phyloP scores from a whole-genome alignment of 129 eudicot genomes.

The Ambrosia trifida region DNA sequence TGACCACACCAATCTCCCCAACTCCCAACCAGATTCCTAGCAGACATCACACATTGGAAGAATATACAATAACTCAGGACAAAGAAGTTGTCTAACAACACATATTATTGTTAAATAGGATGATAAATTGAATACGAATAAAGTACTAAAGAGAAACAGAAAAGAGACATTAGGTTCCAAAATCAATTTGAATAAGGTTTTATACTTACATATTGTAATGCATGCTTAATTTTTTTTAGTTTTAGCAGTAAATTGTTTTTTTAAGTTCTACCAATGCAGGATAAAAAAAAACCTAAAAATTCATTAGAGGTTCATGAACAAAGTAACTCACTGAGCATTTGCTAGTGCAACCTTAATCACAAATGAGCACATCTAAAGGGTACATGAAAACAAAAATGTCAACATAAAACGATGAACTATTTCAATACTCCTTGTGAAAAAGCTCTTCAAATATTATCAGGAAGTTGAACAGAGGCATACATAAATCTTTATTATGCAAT shows the following conservation, averaged over 20 bases:
- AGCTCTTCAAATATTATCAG: too few relatives aligned
- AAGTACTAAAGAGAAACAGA: slow-evolving; percentile 6
- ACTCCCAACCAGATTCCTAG: slow-evolving; percentile 93
- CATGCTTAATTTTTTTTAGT: background rate
- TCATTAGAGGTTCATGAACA: slow-evolving; percentile 18
- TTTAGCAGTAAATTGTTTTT: background rate
- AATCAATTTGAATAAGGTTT: background rate
- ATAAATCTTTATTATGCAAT: too few relatives aligned
- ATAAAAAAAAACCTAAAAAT: slow-evolving; percentile 2
- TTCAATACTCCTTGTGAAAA: too few relatives aligned
- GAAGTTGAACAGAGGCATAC: too few relatives aligned
- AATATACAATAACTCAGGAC: background rate
- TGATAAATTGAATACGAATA: background rate
- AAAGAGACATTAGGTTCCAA: too few relatives aligned
- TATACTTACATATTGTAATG: background rate
- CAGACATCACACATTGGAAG: slow-evolving; percentile 11
- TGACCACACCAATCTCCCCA: slow-evolving; percentile 78
- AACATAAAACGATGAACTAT: too few relatives aligned
- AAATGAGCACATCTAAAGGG: slow-evolving; percentile 13
- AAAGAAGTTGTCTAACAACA: background rate
- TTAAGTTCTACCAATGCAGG: slow-evolving; percentile 7
- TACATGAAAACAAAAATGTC: background rate
- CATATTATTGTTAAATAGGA: slow-evolving; percentile 1
- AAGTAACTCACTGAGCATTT: slow-evolving; percentile 83
- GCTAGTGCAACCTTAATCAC: slow-evolving; percentile 61